Percentiles rank a stretch among this genome's conserved stretches.
Evolutionary conservation across 2,329 filamentous ascomycete species (phyloP).

Genomic region (Huntiella savannae): DNA sequence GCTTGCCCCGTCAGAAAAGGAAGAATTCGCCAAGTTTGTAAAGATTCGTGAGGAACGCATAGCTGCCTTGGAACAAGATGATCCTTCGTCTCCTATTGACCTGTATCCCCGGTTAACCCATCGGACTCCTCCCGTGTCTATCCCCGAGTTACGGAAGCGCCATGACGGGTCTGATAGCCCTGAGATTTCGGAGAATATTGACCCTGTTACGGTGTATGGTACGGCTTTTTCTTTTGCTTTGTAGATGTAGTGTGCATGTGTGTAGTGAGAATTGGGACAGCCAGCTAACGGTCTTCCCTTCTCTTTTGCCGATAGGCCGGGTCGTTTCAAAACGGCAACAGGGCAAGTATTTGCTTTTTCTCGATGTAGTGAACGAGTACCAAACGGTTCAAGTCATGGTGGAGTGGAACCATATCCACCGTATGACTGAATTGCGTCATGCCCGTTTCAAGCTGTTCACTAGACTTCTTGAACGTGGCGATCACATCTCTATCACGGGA

Average conservation of each 20-base stretch:
- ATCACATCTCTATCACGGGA: constrained; percentile 61
- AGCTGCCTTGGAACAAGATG: constrained; percentile 15
- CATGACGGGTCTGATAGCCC: constrained; percentile 5
- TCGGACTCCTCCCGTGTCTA: constrained; percentile 11
- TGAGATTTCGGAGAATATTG: constrained; percentile 1
- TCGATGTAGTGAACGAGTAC: constrained; percentile 60
- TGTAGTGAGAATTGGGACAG: constrained; percentile 10
- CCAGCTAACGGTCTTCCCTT: constrained; percentile 10
- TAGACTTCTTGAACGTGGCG: constrained; percentile 55
- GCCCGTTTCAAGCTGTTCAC: constrained; percentile 39
- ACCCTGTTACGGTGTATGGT: constrained; percentile 15
- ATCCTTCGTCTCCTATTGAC: constrained; percentile 4
- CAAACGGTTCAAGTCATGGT: constrained; percentile 58
- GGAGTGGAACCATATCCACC: constrained; percentile 33
- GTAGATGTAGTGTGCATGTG: neutral
- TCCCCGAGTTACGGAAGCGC: constrained; percentile 11
- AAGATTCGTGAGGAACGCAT: constrained; percentile 19
- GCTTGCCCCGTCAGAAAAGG: constrained; percentile 8
- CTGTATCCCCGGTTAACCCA: constrained; percentile 11
- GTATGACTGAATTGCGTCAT: constrained; percentile 18
- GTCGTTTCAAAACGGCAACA: constrained; percentile 51
- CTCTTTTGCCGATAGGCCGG: constrained; percentile 37
- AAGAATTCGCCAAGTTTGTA: constrained; percentile 20
- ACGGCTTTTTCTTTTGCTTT: constrained; percentile 10
- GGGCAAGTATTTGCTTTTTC: constrained; percentile 64